These are phyloP conservation scores for Aspergillus taichungensis DNA, from an alignment of 495 filamentous ascomycete species.

Conservation along the genomic window DNA sequence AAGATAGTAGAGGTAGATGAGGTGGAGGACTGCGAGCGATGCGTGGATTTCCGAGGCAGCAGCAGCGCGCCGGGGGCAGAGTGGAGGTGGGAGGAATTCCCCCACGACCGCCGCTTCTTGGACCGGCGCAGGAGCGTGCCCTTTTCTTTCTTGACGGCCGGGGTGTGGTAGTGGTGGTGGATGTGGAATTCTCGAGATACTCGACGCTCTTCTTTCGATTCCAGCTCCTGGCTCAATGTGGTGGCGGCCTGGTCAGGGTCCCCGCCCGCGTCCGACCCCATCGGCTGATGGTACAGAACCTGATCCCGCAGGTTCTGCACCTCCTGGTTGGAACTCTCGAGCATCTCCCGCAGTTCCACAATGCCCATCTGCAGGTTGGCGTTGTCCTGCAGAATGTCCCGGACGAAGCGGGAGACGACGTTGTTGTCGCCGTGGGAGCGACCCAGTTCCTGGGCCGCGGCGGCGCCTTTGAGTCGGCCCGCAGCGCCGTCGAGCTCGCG, in stretches of 20 bases:
- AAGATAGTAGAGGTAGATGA: slow-evolving; percentile 49
- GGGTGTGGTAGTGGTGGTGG: slow-evolving; percentile 84
- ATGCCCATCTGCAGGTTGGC: slow-evolving; percentile 85
- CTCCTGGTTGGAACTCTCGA: slow-evolving; percentile 88
- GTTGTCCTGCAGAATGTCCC: slow-evolving; percentile 92
- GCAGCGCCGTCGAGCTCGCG: slow-evolving; percentile 68
- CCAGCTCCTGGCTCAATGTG: slow-evolving; percentile 63
- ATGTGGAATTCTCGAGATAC: slow-evolving; percentile 73
- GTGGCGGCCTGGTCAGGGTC: slow-evolving; percentile 21
- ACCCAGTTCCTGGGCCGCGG: slow-evolving; percentile 52
- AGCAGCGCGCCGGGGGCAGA: slow-evolving; percentile 39
- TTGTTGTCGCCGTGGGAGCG: slow-evolving; percentile 45
- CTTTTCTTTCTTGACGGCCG: slow-evolving; percentile 46
- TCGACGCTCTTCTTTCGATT: slow-evolving; percentile 39
- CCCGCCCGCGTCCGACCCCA: slow-evolving; percentile 30
- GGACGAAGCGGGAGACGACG: slow-evolving; percentile 87
- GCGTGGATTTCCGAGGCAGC: slow-evolving; percentile 32
- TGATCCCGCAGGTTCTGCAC: slow-evolving; percentile 81
- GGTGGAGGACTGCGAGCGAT: slow-evolving; percentile 33
- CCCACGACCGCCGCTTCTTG: slow-evolving; percentile 58
- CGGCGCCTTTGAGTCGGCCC: slow-evolving; percentile 68
- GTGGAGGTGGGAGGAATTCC: slow-evolving; percentile 50
- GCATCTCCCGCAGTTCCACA: slow-evolving; percentile 81
- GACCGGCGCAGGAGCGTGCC: slow-evolving; percentile 41
- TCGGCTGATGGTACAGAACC: slow-evolving; percentile 68